phyloP scores from a whole-genome alignment of 345 rosid species.

The Eutrema japonicum region DNA sequence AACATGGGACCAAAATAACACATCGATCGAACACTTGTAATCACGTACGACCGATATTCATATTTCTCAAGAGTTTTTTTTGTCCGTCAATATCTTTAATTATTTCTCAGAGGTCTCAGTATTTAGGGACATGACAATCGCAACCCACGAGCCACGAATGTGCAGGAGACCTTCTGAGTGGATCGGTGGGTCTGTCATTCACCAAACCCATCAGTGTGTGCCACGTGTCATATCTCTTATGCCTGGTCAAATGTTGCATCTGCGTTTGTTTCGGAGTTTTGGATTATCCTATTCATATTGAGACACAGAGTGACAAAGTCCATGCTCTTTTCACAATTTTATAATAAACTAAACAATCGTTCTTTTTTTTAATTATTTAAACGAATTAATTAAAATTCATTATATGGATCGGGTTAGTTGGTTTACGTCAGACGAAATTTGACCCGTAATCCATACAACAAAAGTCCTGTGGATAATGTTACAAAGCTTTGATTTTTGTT shows the following conservation, averaged over 20 bases:
- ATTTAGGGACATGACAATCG: conserved; percentile 33
- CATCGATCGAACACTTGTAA: conserved; percentile 32
- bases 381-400: background rate
- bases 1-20: conserved; percentile 27
- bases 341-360: background rate
- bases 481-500: background rate
- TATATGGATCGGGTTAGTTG: conserved; percentile 37
- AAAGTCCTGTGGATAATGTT: conserved; percentile 35
- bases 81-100: background rate
- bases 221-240: conserved; percentile 32
- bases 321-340: conserved; percentile 35
- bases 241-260: conserved; percentile 44
- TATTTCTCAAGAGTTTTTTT: background rate
- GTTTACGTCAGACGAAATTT: conserved; percentile 42
- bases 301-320: conserved; percentile 28
- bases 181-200: conserved; percentile 31
- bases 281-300: conserved; percentile 22
- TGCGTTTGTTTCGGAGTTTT: conserved; percentile 29
- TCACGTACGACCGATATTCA: conserved; percentile 4
- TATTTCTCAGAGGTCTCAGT: background rate
- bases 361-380: background rate
- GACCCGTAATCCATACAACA: conserved; percentile 35
- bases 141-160: conserved; percentile 37
- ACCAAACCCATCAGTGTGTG: conserved; percentile 34
- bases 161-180: conserved; percentile 23